Evolutionary conservation across 2,329 filamentous ascomycete genomes (phyloP).

Genomic region (Zymoseptoria crescenta): DNA sequence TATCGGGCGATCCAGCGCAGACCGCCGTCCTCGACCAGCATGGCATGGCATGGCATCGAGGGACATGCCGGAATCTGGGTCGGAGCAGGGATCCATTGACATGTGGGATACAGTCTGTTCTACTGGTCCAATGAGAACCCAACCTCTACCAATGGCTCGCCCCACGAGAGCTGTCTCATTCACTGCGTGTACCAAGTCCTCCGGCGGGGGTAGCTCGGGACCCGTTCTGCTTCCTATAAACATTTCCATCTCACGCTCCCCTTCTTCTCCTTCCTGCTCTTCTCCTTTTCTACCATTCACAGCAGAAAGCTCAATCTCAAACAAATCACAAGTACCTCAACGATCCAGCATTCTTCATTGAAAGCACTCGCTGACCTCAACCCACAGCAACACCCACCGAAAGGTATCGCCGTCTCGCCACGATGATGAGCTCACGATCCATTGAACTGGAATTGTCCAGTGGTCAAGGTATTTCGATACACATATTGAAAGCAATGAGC

Average conservation of each 20-base stretch:
- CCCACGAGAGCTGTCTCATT: neutral
- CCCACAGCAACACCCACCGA: neutral
- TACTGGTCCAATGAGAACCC: neutral
- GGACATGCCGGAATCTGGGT: neutral
- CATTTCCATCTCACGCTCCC: neutral
- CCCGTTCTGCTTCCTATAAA: neutral
- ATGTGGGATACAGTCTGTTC: neutral
- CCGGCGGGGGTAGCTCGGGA: neutral
- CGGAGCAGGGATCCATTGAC: neutral
- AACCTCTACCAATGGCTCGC: neutral
- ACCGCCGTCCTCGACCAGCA: neutral
- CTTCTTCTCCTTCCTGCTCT: neutral
- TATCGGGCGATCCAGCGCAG: neutral
- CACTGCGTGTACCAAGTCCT: neutral
- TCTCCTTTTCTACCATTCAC: neutral
- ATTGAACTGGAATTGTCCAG: slow-evolving; percentile 1
- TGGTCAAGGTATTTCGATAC: slow-evolving; percentile 8
- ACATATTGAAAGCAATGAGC: slow-evolving; percentile 9
- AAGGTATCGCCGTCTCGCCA: neutral
- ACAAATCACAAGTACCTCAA: neutral
- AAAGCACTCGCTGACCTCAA: neutral
- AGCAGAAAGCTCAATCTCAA: neutral
- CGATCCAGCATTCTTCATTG: neutral
- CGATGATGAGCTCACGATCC: neutral
- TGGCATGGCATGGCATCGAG: neutral